Evolutionary conservation across 306 rosid genomes (phyloP), one percentile per base, ranked within the genome.

Genomic region (Quercus alba): DNA sequence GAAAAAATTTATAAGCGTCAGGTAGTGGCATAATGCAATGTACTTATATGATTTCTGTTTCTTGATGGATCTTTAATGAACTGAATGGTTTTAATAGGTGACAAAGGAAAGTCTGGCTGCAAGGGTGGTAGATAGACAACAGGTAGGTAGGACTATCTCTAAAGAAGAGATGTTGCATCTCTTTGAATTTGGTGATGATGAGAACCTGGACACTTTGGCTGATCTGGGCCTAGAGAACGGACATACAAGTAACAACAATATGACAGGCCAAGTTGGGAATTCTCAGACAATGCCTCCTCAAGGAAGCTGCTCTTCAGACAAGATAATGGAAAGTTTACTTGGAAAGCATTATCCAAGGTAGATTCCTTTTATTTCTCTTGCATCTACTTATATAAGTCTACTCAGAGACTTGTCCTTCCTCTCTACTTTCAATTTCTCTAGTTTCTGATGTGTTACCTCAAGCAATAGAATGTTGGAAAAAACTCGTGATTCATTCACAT

Each of bases 51-150:
- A 51, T 77, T 74, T 33, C 31, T 77, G 31, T 67, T 31, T 69
- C 55, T 35, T 49, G 17, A 14, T 80, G 75, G 67, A 66, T 30
- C 70, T 77, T 72, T 89, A 74, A 87, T 51, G 1, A 26, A 74
- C 33, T 9, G 63, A 80, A 72, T 84, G 82, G 77, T 82, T 78
- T 79, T 21, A 62, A 75, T 70, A 94, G 98, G 98, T 95, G 54
- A 95, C 99, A n/a, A 95, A 95, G 88, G 99, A 95, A 86, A 94
- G 98, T 59, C 93, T 95, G 80, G 94, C 99, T 80, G 99, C 99
- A 75, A 91, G 99, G 82, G 99, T 95, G 75, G 97, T 95, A 20
- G 99, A 95, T 75, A 89, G 97, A 81, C 98, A 95, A 77, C 99
- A 95, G 84, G 98, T 95, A 62, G 89, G 88, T 75, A 81, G 99